Base-by-base conservation (phyloP, 768 basidiomycete genomes). In the Hygrophoropsis aurantiaca region DNA sequence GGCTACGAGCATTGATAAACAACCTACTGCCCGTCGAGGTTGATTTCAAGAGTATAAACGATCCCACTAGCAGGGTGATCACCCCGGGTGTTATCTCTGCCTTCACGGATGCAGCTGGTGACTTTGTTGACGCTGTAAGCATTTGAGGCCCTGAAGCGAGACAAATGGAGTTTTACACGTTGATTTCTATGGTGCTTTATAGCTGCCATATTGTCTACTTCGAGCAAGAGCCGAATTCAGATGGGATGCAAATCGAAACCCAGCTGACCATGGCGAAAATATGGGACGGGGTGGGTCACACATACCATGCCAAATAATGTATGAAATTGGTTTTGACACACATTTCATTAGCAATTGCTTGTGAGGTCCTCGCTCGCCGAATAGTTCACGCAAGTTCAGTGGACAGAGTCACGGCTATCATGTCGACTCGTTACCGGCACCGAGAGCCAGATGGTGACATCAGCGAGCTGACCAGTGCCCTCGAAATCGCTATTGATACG, bases 401-500 rank as follows among this genome's bases (percentile, higher is more conserved):
- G 3, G 91, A 91, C 27, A 76, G 76, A 45, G 65, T 93, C 30
- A 74, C 79, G 42, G 65, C 72, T 4, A 80, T 93, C 49, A 85
- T 97, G 84, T 84, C 87, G 11, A 84, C 80, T 2, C 79, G 94
- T 3, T 93, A 82, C 66, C 76, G 77, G 48, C 83, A 88, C 58
- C 67, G 71, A 33, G 84, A 90, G 60, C 59, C 73, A 27, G 90
- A 95, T 58, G 92, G 88, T 0, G 90, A 90, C 46, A 66, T 72
- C 38, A 90, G 87, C 49, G 85, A 84, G 35, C 77, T 83, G 55
- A 72, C 81, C 4, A 91, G 87, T 57, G 85, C 87, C 7, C 71
- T 97, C 35, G 94, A 97, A 63, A 71, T 85, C 64, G 93, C 94
- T n/a, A 90, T 95, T 51, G 94, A 97, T 64, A 81, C 90, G 44